Conservation (phyloP, 106 monocot genomes). For the Chionographis japonica region DNA sequence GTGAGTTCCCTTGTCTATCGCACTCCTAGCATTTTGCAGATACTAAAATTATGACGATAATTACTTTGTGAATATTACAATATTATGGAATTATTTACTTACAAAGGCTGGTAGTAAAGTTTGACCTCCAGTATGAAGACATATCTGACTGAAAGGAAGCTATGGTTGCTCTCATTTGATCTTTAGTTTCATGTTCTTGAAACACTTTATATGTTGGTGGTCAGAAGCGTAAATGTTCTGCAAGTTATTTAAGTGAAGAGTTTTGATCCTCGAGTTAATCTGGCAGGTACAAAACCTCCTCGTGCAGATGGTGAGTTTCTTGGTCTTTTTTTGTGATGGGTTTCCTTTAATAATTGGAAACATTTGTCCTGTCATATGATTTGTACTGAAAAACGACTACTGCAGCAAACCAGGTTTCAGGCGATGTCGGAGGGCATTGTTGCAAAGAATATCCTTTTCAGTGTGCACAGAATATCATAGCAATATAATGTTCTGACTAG, state of each 20-base stretch:
- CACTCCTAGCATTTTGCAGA: neutral
- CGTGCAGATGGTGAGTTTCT: constrained; percentile 61
- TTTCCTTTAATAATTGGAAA: neutral
- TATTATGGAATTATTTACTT: no score
- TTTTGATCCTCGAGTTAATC: neutral
- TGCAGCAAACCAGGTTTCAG: constrained; percentile 79
- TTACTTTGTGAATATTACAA: neutral
- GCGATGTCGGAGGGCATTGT: constrained; percentile 70
- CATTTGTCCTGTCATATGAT: neutral
- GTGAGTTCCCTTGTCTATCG: constrained; percentile 22
- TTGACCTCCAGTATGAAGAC: no score
- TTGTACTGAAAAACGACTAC: constrained; percentile 8
- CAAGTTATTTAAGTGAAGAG: neutral
- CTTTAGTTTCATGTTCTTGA: no score
- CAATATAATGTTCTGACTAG: neutral
- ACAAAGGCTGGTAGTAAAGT: no score
- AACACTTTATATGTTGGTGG: neutral
- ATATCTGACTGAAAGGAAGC: no score
- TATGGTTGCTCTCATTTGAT: no score
- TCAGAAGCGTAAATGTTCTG: neutral
- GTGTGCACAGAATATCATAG: no score
- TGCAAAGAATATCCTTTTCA: constrained; percentile 80
- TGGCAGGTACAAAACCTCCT: constrained; percentile 83
- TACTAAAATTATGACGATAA: no score
- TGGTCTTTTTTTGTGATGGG: neutral